Evolutionary conservation across 768 basidiomycete genomes (phyloP), one percentile per base, ranked within the genome.

Genomic region (Suillus tomentosus): DNA sequence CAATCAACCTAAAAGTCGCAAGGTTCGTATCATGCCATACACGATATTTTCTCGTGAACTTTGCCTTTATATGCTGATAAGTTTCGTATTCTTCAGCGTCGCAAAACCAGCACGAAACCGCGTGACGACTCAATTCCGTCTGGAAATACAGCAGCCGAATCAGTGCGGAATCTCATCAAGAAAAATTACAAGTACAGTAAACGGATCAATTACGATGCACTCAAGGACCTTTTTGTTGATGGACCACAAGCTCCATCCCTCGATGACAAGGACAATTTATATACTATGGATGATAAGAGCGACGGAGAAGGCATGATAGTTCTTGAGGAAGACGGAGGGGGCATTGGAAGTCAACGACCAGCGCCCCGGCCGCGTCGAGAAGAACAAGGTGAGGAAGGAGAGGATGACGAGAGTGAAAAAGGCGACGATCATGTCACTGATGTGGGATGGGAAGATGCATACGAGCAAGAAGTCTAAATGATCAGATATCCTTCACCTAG

Each of bases 181-280:
- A 93, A 94, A 78, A 94, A 91, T 67, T 84, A 88, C 27, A 91
- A 87, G 71, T 95, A 95, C 77, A 94, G 92, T 77, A 93, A 93
- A 72, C 87, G 94, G 60, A 96, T 96, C 78, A 97, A 97, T 74
- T 97, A 96, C 73, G 90, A 92, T 68, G 94, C 92, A 0, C 85
- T 96, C 61, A 90, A 91, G 68, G 85, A 86, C 62, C 82, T 96
- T 13, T 93, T 96, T 73, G 79, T 84, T 36, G 85, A 86, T 15
- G 61, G 59, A 36, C 53, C 65, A 51, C 64, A 68, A 19, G 43
- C 62, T 57, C 63, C 72, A 43, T 67, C 69, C 31, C 57, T 71
- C 8, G 85, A 82, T 64, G 82, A 80, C 48, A 79, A 81, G 65
- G 79, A 79, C 36, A 79, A 82, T 62, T 73, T 88, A 47, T 87